Evolutionary conservation across 164 flowering plant species (phyloP).

Genomic region (Magnolia sinica): DNA sequence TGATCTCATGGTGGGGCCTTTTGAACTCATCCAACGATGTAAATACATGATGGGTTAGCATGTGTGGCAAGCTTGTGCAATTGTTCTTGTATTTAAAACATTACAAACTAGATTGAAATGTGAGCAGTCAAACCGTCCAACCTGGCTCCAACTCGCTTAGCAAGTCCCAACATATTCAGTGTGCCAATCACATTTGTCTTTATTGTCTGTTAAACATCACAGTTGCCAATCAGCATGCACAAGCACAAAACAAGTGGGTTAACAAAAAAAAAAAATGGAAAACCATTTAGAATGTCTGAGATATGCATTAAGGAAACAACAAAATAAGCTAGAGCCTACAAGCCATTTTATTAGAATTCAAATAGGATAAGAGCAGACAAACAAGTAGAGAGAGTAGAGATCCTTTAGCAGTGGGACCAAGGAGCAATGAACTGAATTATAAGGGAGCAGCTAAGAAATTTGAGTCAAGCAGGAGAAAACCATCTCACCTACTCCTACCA

Average conservation of each 20-base stretch:
- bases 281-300: not conserved
- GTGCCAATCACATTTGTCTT: conserved; percentile 99
- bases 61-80: not conserved
- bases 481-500: no score
- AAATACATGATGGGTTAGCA: not conserved
- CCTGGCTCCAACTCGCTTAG: conserved; percentile 98
- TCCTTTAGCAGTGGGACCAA: no score
- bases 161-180: conserved; percentile 96
- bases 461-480: no score
- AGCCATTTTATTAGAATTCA: no score
- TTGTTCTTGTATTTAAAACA: no score
- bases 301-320: no score
- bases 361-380: no score
- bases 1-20: not conserved
- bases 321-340: no score
- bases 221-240: not conserved
- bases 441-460: no score
- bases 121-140: conserved; percentile 18
- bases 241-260: not conserved
- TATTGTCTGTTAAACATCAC: conserved; percentile 56
- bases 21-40: not conserved
- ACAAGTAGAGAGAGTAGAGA: no score
- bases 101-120: not conserved
- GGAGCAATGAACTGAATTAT: no score
- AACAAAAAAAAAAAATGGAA: not conserved